A percentile compares a stretch with the other conserved stretches of the same genome.
Evolutionary conservation across 306 rosid genomes (phyloP).

Genomic region (Pyrus betulifolia): DNA sequence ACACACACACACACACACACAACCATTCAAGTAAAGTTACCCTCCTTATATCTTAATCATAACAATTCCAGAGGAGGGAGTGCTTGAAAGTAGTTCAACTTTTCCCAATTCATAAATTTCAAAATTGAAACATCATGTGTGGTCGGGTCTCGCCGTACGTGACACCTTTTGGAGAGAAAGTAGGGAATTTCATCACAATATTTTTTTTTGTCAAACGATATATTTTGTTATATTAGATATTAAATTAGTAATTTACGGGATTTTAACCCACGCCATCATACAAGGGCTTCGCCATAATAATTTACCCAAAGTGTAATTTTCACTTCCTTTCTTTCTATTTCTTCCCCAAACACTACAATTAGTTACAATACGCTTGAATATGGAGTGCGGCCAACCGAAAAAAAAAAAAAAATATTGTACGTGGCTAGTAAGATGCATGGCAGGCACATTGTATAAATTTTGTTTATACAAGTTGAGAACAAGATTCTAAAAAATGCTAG

Average conservation of each 20-base stretch:
- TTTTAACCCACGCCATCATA: fast-evolving
- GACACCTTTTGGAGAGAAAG: conserved; percentile 9
- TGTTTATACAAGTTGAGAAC: no score
- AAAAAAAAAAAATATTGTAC: no score
- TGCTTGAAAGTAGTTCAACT: conserved; percentile 6
- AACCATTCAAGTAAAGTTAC: conserved; percentile 1
- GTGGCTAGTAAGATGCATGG: no score
- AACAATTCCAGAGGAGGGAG: conserved; percentile 23
- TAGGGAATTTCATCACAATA: neutral
- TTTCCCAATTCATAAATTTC: neutral
- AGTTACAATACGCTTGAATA: no score
- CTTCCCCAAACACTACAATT: neutral
- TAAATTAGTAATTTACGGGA: no score
- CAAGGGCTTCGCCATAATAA: neutral
- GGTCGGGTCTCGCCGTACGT: conserved; percentile 6
- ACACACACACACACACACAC: no score
- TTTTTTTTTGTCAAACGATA: no score
- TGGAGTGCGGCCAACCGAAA: no score
- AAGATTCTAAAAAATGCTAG: no score
- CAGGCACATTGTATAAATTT: no score
- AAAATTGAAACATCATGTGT: conserved; percentile 14
- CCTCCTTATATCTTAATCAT: conserved; percentile 19
- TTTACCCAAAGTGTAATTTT: no score
- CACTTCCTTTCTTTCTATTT: neutral
- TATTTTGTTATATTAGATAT: no score